Base-by-base conservation (phyloP, 805 yeast genomes). In the Candida gorgasii region DNA sequence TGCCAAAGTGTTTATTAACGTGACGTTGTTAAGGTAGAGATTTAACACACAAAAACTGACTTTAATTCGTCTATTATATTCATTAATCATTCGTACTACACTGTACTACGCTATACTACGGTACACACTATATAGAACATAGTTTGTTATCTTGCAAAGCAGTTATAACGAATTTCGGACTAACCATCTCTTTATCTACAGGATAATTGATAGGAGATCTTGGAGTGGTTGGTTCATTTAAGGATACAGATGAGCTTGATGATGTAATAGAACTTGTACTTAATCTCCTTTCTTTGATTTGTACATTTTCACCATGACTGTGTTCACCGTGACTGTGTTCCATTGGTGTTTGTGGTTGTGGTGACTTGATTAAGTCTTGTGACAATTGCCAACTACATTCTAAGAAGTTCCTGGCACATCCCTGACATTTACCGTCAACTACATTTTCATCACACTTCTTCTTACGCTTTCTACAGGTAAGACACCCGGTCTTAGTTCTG, bases 401-500 rank as follows among this genome's bases (percentile, higher is more conserved):
- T 40, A 71, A 57, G 38, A 68, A 70, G 59, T 71, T 71, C 46
- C 76, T 57, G 5, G 67, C 59, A 46, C 76, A 71, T 5, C 65
- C 74, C 50, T 69, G 72, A 50, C 76, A 71, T 48, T 71, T 71
- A 5, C 75, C 75, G 43, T 63, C 63, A 8, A 59, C 64, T 24
- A 53, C 65, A 28, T 61, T 59, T 48, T 78, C 78, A 52, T 80
- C 84, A 59, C 86, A 80, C 63, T 80, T 80, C 64, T 82, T 73
- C 62, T 81, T 82, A 52, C 85, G 72, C 47, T 75, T 72, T 40
- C 86, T 69, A 57, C 88, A 82, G 36, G 81, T 79, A 47, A 79
- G 65, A 52, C 85, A 80, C 3, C 80, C 80, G 3, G 79, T 72
- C 46, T 74, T 68, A 5, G 75, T 71, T 53, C 79, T 57, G 48